Base-by-base conservation (phyloP, 441 rosid species). In the Geranium incanum region DNA sequence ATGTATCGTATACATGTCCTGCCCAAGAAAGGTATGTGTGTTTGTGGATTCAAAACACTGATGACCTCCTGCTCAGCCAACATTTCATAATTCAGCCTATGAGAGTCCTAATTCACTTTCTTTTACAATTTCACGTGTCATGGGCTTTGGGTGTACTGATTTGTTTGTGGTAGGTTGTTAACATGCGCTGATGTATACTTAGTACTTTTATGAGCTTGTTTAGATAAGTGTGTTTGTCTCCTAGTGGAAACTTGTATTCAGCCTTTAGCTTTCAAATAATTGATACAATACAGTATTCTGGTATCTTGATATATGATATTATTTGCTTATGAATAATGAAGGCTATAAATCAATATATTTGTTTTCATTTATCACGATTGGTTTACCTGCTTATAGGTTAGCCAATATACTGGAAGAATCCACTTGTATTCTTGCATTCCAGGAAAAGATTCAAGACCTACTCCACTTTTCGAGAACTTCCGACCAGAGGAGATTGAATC, bases 381-480 rank as follows among this genome's bases (percentile, higher is more conserved):
- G 71, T 79, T 76, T 45, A 28, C 59, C 18, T 67, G 45, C 64
- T 81, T 38, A 83, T 76, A 95, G 99, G 97, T 92, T 75, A 95
- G 98, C 79, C 87, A 81, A 77, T 88, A 92, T 78, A 89, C 99
- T 43, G 96, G 92, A 80, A 88, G 99, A 84, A 84, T 95, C 76
- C 98, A 95, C 77, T 79, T 95, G 72, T 92, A 89, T 82, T 84
- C 87, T 67, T 92, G 99, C 84, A 79, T 75, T 74, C 84, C 74
- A 2, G 97, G 93, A 65, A 76, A 75, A 72, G 95, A 92, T 75
- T 81, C 85, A 75, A 85, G 98, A 79, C 99, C 97, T 68, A 81
- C 78, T 76, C 97, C 99, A 55, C 85, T 85, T 50, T 92, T 80
- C 81, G 86, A 84, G 82, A 95, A 81, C 83, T 90, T 90, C 66